phyloP scores from a whole-genome alignment of 306 rosid species.

The Lupinus albus region DNA sequence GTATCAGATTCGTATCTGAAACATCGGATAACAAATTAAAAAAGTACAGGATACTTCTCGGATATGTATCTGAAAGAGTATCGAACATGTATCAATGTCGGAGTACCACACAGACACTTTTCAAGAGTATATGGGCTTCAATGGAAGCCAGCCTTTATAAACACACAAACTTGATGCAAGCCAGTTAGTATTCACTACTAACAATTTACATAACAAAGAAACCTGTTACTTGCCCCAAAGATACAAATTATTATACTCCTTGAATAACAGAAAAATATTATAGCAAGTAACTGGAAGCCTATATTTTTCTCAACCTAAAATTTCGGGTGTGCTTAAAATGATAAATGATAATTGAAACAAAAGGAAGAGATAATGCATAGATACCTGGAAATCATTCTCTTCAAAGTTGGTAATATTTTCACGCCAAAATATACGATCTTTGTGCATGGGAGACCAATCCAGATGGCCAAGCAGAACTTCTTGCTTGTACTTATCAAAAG shows the following conservation, averaged over 20 bases:
- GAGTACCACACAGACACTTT: too few species aligned
- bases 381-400: slow-evolving; percentile 96
- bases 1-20: too few species aligned
- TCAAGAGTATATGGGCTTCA: too few species aligned
- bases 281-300: slow-evolving; percentile 15
- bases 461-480: slow-evolving; percentile 93
- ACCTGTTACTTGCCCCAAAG: slow-evolving; percentile 8
- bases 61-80: too few species aligned
- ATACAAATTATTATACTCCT: not conserved
- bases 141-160: not conserved
- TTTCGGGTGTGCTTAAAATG: slow-evolving; percentile 1
- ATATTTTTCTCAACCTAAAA: slow-evolving; percentile 12
- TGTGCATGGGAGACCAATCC: slow-evolving; percentile 99
- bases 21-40: too few species aligned
- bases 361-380: not conserved
- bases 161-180: not conserved
- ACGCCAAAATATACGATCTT: slow-evolving; percentile 89
- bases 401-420: slow-evolving; percentile 80
- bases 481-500: slow-evolving; percentile 92
- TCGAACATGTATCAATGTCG: too few species aligned
- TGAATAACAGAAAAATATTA: not conserved
- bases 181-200: not conserved
- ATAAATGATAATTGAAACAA: slow-evolving; percentile 28
- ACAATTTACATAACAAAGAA: slow-evolving; percentile 25
- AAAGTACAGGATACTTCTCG: too few species aligned